phyloP scores from a whole-genome alignment of 2,329 filamentous ascomycete genomes.

The Aspergillus alliaceus region DNA sequence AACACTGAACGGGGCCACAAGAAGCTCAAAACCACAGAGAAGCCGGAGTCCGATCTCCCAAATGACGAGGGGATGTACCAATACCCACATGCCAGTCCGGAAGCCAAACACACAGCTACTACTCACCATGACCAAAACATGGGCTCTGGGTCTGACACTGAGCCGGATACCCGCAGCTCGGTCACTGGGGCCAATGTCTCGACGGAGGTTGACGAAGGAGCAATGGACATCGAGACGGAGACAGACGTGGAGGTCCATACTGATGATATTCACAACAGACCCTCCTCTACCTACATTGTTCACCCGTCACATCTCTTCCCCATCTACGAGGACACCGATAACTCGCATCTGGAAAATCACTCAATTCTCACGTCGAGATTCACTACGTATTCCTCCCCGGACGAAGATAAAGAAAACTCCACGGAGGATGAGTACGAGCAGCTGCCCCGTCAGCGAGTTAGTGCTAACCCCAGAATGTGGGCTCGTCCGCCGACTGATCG shows the following conservation, averaged over 20 bases:
- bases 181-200: not conserved
- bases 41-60: too few species aligned
- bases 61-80: not conserved
- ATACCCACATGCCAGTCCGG: not conserved
- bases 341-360: slow-evolving; percentile 2
- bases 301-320: slow-evolving; percentile 1
- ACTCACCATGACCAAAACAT: not conserved
- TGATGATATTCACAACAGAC: not conserved
- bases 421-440: not conserved
- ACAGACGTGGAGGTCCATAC: not conserved
- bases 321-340: slow-evolving; percentile 22
- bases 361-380: not conserved
- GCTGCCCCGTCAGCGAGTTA: not conserved
- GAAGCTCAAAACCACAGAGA: not conserved
- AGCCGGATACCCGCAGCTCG: not conserved
- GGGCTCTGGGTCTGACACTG: not conserved
- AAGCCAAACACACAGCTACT: not conserved
- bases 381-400: not conserved
- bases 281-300: not conserved
- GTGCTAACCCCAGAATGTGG: not conserved
- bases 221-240: not conserved
- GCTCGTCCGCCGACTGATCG: not conserved
- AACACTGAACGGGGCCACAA: not conserved
- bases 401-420: slow-evolving; percentile 22
- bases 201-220: not conserved